Evolutionary conservation across 305 asterid genomes (phyloP).

Genomic region (Plantago rigida): DNA sequence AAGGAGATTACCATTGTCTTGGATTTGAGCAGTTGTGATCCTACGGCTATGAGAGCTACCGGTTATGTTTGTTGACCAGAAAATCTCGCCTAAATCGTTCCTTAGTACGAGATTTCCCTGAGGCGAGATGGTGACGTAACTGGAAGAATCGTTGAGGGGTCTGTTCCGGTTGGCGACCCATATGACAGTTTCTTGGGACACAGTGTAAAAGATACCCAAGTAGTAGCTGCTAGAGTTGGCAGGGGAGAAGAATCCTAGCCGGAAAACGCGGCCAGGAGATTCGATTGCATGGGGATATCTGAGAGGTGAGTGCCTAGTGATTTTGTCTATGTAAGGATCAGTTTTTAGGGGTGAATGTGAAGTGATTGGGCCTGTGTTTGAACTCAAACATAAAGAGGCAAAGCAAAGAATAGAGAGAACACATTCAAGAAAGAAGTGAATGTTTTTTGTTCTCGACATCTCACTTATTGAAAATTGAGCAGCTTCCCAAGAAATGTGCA

Average conservation of each 20-base stretch:
- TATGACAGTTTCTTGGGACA: slow-evolving; percentile 23
- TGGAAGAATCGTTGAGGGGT: slow-evolving; percentile 32
- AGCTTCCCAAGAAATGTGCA: background rate
- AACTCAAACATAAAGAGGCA: background rate
- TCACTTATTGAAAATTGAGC: background rate
- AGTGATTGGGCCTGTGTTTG: too few species aligned
- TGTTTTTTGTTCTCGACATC: background rate
- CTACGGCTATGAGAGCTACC: background rate
- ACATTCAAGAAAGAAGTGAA: background rate
- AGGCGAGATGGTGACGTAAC: slow-evolving; percentile 23
- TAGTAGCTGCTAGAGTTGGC: slow-evolving; percentile 27
- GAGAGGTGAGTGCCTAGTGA: slow-evolving; percentile 24
- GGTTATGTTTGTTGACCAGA: slow-evolving; percentile 31
- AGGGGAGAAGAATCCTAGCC: slow-evolving; percentile 35
- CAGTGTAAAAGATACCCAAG: slow-evolving; percentile 35
- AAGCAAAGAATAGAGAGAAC: background rate
- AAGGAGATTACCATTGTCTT: slow-evolving; percentile 37
- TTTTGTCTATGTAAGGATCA: slow-evolving; percentile 18
- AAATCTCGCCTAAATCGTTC: slow-evolving; percentile 1
- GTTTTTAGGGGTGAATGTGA: background rate
- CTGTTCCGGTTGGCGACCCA: slow-evolving; percentile 46
- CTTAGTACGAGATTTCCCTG: slow-evolving; percentile 30
- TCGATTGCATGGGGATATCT: slow-evolving; percentile 27
- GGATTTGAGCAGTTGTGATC: slow-evolving; percentile 21
- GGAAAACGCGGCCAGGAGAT: slow-evolving; percentile 28